Conservation (phyloP, 345 rosid species). For the Passiflora organensis region DNA sequence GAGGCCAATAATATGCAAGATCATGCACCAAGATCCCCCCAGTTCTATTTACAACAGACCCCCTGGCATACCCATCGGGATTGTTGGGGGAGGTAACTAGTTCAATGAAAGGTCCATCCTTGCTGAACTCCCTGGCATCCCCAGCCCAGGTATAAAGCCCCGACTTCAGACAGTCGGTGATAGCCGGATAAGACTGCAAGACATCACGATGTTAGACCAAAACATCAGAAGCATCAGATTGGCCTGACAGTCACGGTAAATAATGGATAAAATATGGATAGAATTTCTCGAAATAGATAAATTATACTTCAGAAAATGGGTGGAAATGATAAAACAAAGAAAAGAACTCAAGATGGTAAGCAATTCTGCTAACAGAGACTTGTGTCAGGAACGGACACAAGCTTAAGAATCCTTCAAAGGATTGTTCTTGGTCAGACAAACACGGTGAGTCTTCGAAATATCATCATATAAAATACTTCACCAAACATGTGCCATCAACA, state of each 20-base stretch:
- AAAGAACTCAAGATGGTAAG: too few species aligned
- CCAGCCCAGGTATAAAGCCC: constrained; percentile 80
- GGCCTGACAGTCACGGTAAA: too few species aligned
- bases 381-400: too few species aligned
- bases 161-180: constrained; percentile 77
- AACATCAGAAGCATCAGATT: neutral
- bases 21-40: constrained; percentile 77
- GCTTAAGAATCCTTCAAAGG: too few species aligned
- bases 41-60: constrained; percentile 57
- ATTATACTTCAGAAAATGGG: too few species aligned
- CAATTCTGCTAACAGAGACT: too few species aligned
- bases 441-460: too few species aligned
- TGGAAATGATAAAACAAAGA: too few species aligned
- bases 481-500: neutral
- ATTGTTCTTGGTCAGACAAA: too few species aligned
- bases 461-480: too few species aligned
- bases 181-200: constrained; percentile 66
- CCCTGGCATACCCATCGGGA: constrained; percentile 75
- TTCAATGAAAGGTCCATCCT: constrained; percentile 73
- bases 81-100: constrained; percentile 90
- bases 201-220: constrained; percentile 14
- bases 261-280: too few species aligned
- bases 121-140: constrained; percentile 54
- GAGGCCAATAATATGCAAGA: constrained; percentile 95
- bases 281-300: too few species aligned